Conservation (phyloP, 345 rosid species). For the Melastoma malabathricum region DNA sequence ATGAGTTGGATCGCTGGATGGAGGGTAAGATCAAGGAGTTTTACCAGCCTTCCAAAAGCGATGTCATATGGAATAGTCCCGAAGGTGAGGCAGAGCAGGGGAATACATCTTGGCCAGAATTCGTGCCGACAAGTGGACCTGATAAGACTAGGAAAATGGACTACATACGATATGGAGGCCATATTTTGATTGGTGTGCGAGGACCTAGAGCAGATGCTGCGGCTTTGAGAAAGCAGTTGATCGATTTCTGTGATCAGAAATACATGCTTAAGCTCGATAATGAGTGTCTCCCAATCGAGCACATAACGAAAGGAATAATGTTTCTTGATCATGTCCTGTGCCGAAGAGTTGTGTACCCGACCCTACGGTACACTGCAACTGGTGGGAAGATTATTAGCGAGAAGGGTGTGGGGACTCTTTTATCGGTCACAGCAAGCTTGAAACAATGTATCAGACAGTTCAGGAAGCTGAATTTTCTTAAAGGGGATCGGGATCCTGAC, state of each 20-base stretch:
- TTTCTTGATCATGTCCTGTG: constrained; percentile 97
- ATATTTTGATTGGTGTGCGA: constrained; percentile 76
- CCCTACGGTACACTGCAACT: constrained; percentile 79
- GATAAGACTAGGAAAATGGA: constrained; percentile 93
- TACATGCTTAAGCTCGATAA: constrained; percentile 83
- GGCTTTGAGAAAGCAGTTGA: constrained; percentile 75
- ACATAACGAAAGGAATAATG: constrained; percentile 94
- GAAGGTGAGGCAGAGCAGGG: constrained; percentile 94
- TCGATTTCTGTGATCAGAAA: constrained; percentile 87
- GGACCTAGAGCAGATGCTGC: constrained; percentile 97
- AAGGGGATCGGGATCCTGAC: constrained; percentile 93
- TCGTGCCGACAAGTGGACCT: constrained; percentile 97
- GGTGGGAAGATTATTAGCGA: constrained; percentile 98
- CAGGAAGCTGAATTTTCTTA: constrained; percentile 65
- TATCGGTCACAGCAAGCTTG: constrained; percentile 86
- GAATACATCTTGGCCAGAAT: constrained; percentile 95
- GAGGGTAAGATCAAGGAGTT: constrained; percentile 78
- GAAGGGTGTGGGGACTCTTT: constrained; percentile 93
- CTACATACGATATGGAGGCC: constrained; percentile 79
- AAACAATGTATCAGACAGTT: constrained; percentile 92
- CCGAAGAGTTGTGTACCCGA: constrained; percentile 92
- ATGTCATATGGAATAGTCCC: constrained; percentile 86
- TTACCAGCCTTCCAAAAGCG: constrained; percentile 77
- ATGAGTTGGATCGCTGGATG: constrained; percentile 86
- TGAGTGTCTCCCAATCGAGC: constrained; percentile 82